Base-by-base conservation (phyloP, 2,329 filamentous ascomycete species). In the Cylindrodendrum hubeiense region DNA sequence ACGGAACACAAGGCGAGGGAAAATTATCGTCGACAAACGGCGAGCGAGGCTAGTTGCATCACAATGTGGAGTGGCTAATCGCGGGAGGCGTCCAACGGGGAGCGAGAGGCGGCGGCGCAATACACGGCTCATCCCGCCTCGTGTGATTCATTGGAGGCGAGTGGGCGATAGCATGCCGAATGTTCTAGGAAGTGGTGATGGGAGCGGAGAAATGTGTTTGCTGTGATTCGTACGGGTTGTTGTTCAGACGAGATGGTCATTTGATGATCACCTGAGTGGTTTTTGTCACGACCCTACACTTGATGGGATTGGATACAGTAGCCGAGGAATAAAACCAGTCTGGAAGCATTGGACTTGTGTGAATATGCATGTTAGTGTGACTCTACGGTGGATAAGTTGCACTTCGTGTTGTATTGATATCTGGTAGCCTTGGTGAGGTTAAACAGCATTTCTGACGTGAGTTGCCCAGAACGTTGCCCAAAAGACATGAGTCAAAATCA, bases 111-210 rank as follows among this genome's bases (percentile, higher is more conserved):
- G 44, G 58, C 50, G 28, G 43, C 21, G 21, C 43, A 26, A 24
- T 30, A 3, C 17, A 51, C 59, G 60, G 60, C 34, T 9, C 60
- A 51, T 56, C 60, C 60, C 60, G 52, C 46, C 44, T 46, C 26
- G 44, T 24, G n/a, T 17, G 39, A 53, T 30, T 59, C 26, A 44
- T 51, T 51, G 26, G 37, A 13, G 56, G 41, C 19, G 12, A 22
- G 19, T 21, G n/a, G 37, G 17, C 33, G 17, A 39, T 8, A 5
- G 37, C n/a, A 17, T 39, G 33, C 33, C 1, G 33, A 41, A 17
- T 15, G 7, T 17, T 6, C 37, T 10, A 12, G 39, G 34, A 22
- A 24, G 21, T 17, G 24, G 39, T 37, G 24, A 30, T 28, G 33
- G 26, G 19, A 24, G 37, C 15, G n/a, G 39, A 22, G 26, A 21